Conservation (phyloP, 192 early-diverging fungal genomes). For the Phlyctochytrium arcticum region DNA sequence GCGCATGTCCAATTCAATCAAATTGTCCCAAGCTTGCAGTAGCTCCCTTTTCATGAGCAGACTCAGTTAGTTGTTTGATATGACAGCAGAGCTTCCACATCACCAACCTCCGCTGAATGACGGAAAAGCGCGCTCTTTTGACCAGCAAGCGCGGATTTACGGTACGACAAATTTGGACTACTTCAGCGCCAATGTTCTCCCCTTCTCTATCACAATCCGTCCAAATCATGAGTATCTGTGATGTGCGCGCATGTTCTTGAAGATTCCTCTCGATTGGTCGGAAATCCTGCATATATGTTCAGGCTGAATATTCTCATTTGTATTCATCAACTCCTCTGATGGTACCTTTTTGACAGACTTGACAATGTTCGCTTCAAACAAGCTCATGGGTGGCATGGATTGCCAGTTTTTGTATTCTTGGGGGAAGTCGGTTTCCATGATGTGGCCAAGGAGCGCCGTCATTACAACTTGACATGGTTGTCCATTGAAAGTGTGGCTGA, state of each 20-base stretch:
- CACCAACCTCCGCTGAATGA: slow-evolving; percentile 67
- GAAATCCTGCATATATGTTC: neutral
- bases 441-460: slow-evolving; percentile 81
- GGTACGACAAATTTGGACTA: slow-evolving; percentile 59
- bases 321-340: neutral
- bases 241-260: slow-evolving; percentile 48
- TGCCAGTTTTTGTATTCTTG: slow-evolving; percentile 59
- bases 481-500: slow-evolving; percentile 55
- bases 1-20: slow-evolving; percentile 67
- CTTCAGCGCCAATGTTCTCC: slow-evolving; percentile 87
- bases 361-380: slow-evolving; percentile 70
- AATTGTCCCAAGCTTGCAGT: slow-evolving; percentile 68
- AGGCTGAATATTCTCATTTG: neutral
- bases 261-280: slow-evolving; percentile 61
- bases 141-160: slow-evolving; percentile 67
- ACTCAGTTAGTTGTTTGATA: neutral
- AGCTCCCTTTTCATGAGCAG: slow-evolving; percentile 53
- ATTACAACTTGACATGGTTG: slow-evolving; percentile 63
- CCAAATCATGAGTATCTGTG: slow-evolving; percentile 86
- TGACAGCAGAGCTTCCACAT: neutral
- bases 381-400: slow-evolving; percentile 41
- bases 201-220: slow-evolving; percentile 98
- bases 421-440: slow-evolving; percentile 68
- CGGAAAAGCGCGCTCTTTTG: slow-evolving; percentile 84
- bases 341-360: slow-evolving; percentile 45